Conservation (phyloP, 345 rosid species). For the Eucalyptus virginea region DNA sequence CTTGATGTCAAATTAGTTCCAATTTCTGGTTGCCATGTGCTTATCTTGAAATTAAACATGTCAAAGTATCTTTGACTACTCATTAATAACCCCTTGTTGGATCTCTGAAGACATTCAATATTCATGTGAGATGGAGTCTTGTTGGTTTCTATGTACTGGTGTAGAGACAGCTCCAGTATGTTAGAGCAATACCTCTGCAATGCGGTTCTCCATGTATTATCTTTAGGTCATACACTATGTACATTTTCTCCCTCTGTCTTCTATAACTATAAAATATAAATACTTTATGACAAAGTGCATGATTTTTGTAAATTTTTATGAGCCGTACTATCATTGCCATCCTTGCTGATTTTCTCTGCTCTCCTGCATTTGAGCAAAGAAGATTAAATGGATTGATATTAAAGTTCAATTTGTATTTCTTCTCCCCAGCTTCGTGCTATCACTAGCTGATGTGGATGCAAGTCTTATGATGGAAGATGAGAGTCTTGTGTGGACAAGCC, state of each 20-base stretch:
- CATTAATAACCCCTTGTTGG: background rate
- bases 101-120: background rate
- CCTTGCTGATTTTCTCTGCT: background rate
- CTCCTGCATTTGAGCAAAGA: background rate
- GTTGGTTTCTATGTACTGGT: background rate
- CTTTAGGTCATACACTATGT: background rate
- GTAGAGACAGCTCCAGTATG: background rate
- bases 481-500: conserved; percentile 94
- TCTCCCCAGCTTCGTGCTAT: conserved; percentile 73
- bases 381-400: background rate
- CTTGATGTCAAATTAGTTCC: background rate
- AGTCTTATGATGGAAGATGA: conserved; percentile 95
- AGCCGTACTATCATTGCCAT: background rate
- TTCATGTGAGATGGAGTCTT: background rate
- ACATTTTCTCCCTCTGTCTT: background rate
- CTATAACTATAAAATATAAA: background rate
- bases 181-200: background rate
- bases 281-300: background rate
- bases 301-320: background rate
- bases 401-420: background rate
- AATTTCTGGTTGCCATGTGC: background rate
- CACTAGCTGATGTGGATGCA: conserved; percentile 90
- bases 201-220: background rate
- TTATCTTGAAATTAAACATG: background rate
- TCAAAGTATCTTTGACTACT: background rate